These are phyloP conservation scores for Amanita jacksonii DNA, from an alignment of 768 basidiomycete species.

Conservation along the genomic window DNA sequence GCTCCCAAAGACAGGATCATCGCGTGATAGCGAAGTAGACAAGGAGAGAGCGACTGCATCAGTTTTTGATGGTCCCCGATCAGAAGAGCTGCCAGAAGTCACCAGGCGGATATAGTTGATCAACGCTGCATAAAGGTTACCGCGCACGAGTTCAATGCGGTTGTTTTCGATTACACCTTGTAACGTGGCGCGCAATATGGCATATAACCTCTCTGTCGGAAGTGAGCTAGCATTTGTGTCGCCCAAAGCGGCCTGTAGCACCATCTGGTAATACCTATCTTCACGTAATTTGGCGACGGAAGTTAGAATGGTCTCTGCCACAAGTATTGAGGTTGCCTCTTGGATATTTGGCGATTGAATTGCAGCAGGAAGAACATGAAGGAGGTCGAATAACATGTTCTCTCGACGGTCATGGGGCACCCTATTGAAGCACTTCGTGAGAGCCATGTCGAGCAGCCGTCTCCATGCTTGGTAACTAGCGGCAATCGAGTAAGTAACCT, in stretches of 20 bases:
- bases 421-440: slow-evolving; percentile 80
- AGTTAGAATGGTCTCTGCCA: slow-evolving; percentile 76
- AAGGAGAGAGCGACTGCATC: slow-evolving; percentile 22
- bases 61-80: slow-evolving; percentile 12
- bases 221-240: slow-evolving; percentile 57
- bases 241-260: slow-evolving; percentile 55
- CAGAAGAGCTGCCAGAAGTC: slow-evolving; percentile 22
- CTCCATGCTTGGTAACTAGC: slow-evolving; percentile 80
- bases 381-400: slow-evolving; percentile 82
- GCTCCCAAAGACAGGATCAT: slow-evolving; percentile 29
- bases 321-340: slow-evolving; percentile 66
- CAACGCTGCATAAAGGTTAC: slow-evolving; percentile 88
- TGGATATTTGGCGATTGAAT: slow-evolving; percentile 57
- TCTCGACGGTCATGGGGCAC: slow-evolving; percentile 78
- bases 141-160: slow-evolving; percentile 77
- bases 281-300: slow-evolving; percentile 85
- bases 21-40: slow-evolving; percentile 30
- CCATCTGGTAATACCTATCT: slow-evolving; percentile 61
- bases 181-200: slow-evolving; percentile 64
- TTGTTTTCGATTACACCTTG: slow-evolving; percentile 70
- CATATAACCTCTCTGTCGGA: slow-evolving; percentile 71
- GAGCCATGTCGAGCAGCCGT: slow-evolving; percentile 70
- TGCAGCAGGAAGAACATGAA: slow-evolving; percentile 69
- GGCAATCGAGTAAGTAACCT: slow-evolving; percentile 62
- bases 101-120: slow-evolving; percentile 87